These are phyloP conservation scores for Thalassiosira profunda DNA, from an alignment of 108 stramenopile genomes.

Conservation along the genomic window DNA sequence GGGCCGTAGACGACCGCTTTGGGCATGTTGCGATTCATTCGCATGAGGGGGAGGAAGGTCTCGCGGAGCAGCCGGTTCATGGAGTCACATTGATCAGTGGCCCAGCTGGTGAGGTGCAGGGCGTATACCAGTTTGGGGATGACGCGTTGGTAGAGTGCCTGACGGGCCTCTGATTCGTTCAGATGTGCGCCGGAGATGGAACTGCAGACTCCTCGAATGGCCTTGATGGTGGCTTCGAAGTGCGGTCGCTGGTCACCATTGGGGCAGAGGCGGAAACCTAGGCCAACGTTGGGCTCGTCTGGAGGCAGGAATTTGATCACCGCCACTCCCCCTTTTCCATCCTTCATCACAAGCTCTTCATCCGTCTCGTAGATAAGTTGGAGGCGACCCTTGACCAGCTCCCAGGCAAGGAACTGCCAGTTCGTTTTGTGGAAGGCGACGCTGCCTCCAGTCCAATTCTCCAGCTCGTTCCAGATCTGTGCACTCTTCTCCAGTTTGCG, in stretches of 20 bases:
- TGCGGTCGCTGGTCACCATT: neutral
- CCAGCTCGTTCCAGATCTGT: neutral
- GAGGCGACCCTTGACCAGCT: neutral
- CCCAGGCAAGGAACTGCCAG: slow-evolving; percentile 1
- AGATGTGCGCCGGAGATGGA: neutral
- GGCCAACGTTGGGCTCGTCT: slow-evolving; percentile 3
- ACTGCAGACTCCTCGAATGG: neutral
- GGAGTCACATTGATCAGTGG: neutral
- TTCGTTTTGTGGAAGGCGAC: slow-evolving; percentile 15
- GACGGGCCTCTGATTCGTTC: neutral
- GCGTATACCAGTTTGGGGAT: neutral
- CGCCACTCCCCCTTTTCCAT: neutral
- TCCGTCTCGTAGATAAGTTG: neutral
- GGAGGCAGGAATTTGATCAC: slow-evolving; percentile 1
- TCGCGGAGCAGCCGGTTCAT: no score
- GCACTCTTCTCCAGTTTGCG: neutral
- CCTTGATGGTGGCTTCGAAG: neutral
- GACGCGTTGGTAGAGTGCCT: neutral
- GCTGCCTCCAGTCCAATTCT: neutral
- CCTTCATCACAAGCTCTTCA: neutral
- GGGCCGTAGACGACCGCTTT: neutral
- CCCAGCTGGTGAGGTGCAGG: neutral
- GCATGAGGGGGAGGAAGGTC: neutral
- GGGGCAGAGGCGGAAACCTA: neutral
- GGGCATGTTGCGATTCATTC: neutral